These are phyloP conservation scores for Hypoxylon sp. DNA, from an alignment of 2,329 filamentous ascomycete species.

Conservation along the genomic window DNA sequence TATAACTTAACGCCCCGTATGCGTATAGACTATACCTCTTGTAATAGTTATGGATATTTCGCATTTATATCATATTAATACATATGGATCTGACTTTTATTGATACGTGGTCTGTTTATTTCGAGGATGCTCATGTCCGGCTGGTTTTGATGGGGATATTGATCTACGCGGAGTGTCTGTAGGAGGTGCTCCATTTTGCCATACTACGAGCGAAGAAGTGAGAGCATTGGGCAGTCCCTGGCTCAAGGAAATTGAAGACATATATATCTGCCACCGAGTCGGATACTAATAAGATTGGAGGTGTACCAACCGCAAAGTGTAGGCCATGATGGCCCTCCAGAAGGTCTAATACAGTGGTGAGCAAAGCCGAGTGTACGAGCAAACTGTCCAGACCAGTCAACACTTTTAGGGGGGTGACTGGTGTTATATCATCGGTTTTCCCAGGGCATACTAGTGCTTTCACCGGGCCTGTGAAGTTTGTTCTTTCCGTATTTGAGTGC, in stretches of 20 bases:
- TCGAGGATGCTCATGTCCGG: not conserved
- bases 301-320: not conserved
- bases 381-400: not conserved
- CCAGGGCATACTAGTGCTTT: no score
- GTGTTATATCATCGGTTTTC: no score
- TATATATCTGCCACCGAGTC: not conserved
- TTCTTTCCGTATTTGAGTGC: no score
- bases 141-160: not conserved
- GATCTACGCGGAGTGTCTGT: not conserved
- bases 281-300: not conserved
- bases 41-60: slow-evolving; percentile 18
- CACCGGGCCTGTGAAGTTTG: no score
- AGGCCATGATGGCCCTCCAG: not conserved
- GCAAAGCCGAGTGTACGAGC: not conserved
- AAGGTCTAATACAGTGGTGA: not conserved
- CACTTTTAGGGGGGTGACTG: not conserved
- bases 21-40: slow-evolving; percentile 24
- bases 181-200: not conserved
- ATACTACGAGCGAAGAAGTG: not conserved
- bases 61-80: slow-evolving; percentile 5
- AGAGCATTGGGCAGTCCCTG: not conserved
- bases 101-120: not conserved
- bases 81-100: not conserved
- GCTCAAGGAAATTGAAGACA: no score
- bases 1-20: not conserved